Percentiles rank a stretch among this genome's conserved stretches.
These are phyloP conservation scores for Pilaira anomala DNA, from an alignment of 192 early-diverging fungal genomes.

Conservation along the genomic window DNA sequence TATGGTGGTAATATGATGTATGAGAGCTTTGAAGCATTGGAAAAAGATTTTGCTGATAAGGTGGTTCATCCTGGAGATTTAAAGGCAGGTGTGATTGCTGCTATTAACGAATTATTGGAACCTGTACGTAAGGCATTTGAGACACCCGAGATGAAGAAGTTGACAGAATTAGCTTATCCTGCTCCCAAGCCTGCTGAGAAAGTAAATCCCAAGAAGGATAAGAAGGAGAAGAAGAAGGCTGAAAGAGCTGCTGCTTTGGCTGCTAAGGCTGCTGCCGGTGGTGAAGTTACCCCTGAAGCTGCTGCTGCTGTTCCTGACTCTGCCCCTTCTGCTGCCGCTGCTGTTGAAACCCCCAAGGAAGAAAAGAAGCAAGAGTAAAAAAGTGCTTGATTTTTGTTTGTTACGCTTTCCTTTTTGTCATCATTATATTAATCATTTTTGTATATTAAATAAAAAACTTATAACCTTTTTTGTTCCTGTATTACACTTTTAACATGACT, in stretches of 20 bases:
- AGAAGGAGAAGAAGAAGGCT: conserved; percentile 18
- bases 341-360: not conserved
- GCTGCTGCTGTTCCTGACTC: not conserved
- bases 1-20: conserved; percentile 87
- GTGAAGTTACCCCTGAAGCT: not conserved
- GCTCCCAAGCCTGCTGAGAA: conserved; percentile 25
- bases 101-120: conserved; percentile 81
- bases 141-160: conserved; percentile 61
- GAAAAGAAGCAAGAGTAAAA: no score
- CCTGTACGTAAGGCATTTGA: conserved; percentile 82
- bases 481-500: no score
- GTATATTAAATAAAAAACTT: no score
- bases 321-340: no score
- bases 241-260: conserved; percentile 21
- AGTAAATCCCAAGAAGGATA: conserved; percentile 16
- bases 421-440: no score
- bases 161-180: conserved; percentile 86
- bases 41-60: conserved; percentile 83
- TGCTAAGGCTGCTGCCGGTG: conserved; percentile 7
- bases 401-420: no score
- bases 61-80: conserved; percentile 93
- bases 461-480: no score
- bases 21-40: conserved; percentile 64
- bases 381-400: no score
- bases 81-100: conserved; percentile 80